These are phyloP conservation scores for Phytophthora palmivora DNA, from an alignment of 352 stramenopile species.

Conservation along the genomic window DNA sequence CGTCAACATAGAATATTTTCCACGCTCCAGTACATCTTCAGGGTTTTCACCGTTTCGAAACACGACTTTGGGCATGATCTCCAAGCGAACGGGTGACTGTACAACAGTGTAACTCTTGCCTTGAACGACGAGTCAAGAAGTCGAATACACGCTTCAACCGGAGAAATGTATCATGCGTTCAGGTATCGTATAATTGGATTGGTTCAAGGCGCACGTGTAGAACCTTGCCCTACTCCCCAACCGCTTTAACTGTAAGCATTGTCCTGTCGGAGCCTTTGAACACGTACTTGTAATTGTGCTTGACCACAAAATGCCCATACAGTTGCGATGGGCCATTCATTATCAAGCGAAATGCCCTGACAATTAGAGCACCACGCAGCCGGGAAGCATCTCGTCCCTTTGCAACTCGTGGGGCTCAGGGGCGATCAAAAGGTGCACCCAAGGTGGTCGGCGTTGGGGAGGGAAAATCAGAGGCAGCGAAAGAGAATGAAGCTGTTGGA, in stretches of 20 bases:
- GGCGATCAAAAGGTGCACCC: no score
- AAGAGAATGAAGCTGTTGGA: no score
- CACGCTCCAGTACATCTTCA: neutral
- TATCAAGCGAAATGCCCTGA: no score
- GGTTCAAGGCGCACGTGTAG: neutral
- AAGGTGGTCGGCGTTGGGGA: no score
- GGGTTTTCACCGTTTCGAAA: neutral
- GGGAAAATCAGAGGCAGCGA: no score
- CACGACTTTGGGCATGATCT: neutral
- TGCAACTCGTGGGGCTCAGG: no score
- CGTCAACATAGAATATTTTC: neutral
- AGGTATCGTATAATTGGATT: neutral
- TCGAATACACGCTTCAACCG: no score
- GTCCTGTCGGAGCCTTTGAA: neutral
- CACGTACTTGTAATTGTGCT: neutral
- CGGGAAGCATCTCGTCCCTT: no score
- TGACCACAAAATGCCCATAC: no score
- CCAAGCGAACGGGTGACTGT: neutral
- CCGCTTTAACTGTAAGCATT: neutral
- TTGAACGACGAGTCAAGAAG: neutral
- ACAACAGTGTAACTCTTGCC: conserved; percentile 2
- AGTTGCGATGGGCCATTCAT: no score
- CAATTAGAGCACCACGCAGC: no score
- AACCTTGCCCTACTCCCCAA: neutral
- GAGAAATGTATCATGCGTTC: neutral